A percentile compares a stretch with the other conserved stretches of the same genome.
phyloP scores from a whole-genome alignment of 257 asterid species.

The Ehretia macrophylla region DNA sequence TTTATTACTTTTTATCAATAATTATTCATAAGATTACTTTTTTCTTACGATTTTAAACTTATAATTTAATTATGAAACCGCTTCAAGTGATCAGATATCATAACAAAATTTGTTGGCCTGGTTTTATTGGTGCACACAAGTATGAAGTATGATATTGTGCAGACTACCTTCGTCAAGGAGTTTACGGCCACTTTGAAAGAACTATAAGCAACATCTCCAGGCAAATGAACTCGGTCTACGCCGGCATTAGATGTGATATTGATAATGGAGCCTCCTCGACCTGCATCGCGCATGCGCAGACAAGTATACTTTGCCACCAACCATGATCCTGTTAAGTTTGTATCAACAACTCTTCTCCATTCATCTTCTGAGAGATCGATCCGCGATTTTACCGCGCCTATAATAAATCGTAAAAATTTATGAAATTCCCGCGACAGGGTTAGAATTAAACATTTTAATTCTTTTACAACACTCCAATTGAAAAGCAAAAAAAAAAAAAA shows the following conservation, averaged over 20 bases:
- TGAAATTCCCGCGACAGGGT: no score
- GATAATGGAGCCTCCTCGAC: constrained; percentile 29
- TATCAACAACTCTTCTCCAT: constrained; percentile 17
- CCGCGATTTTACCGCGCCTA: constrained; percentile 19
- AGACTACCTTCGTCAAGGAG: constrained; percentile 23
- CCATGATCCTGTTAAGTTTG: constrained; percentile 30
- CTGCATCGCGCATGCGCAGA: constrained; percentile 21
- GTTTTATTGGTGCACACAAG: no score
- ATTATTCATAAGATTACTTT: no score
- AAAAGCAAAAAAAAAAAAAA: no score
- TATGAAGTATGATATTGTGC: no score
- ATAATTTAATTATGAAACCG: no score
- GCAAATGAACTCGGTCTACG: constrained; percentile 20
- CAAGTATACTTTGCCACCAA: constrained; percentile 26
- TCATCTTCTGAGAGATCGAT: constrained; percentile 28
- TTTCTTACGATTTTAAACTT: no score
- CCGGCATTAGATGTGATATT: constrained; percentile 29
- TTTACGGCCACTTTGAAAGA: constrained; percentile 23
- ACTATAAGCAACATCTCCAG: constrained; percentile 28
- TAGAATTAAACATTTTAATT: no score
- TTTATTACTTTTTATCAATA: no score
- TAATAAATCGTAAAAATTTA: neutral
- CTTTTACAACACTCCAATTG: no score
- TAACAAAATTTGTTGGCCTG: no score
- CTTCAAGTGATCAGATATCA: no score